Base-by-base conservation (phyloP, 768 basidiomycete species). In the Ramaria sp. region DNA sequence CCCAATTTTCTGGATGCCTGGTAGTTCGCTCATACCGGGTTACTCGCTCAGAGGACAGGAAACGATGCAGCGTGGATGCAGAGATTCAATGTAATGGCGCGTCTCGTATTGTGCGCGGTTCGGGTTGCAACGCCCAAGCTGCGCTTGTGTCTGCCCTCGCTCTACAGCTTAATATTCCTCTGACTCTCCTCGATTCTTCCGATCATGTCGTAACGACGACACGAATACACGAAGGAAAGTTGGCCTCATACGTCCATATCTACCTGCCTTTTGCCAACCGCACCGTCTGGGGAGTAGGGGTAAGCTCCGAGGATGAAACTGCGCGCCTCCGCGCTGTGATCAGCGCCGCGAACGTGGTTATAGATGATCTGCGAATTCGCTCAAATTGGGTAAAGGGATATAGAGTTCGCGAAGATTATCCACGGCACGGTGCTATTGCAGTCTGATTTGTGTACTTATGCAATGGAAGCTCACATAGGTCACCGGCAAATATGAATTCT, bases 91-190 rank as follows among this genome's bases (percentile, higher is more conserved):
- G 95, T 49, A 91, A 96, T 65, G 92, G 89, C 10, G 78, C 81
- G 42, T 79, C 90, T 60, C 82, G 88, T 10, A 84, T 89, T 56
- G 78, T 99, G 65, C 79, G 86, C 52, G 96, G 96, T 50, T 86
- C 89, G 61, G 96, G 96, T 22, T 97, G 96, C 69, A 96, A 94
- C 33, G 93, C 96, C 30, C 78, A 98, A 37, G 96, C 95, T 13
- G 85, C 95, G 33, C 78, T 98, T 61, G 75, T 98, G 52, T 79
- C 94, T 64, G 93, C 95, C 27, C 84, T 99, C 41, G 79, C 81
- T 59, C 81, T 76, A 0, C 83, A 93, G 66, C 78, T 94, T 42
- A 81, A 87, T 61, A 81, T 97, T 65, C 76, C 91, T 65, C 75
- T 95, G 59, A 79, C 84, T 33, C 76, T 99, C 59, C 83, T 92